phyloP scores from a whole-genome alignment of 495 filamentous ascomycete species.

The Neurospora terricola region DNA sequence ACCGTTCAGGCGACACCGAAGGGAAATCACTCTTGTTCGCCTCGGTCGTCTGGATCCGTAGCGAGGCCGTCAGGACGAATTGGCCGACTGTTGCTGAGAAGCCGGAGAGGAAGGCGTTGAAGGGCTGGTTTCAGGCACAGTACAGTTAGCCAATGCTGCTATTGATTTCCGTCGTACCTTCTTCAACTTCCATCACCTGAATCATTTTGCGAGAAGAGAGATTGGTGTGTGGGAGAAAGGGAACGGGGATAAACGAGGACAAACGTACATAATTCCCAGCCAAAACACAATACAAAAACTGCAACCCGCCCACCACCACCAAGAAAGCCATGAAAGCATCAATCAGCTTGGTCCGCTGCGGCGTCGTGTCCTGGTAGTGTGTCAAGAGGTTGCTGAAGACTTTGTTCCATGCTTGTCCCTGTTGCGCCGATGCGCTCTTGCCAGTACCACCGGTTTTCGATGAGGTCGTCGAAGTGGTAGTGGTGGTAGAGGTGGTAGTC shows the following conservation, averaged over 20 bases:
- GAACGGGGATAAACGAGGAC: too few species aligned
- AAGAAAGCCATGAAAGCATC: slow-evolving; percentile 91
- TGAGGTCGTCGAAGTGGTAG: too few species aligned
- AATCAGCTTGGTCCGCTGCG: slow-evolving; percentile 84
- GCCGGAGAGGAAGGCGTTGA: slow-evolving; percentile 95
- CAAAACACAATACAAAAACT: slow-evolving; percentile 89
- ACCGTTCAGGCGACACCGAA: slow-evolving; percentile 61
- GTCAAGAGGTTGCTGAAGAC: slow-evolving; percentile 52
- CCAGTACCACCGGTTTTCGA: too few species aligned
- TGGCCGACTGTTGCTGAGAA: slow-evolving; percentile 94
- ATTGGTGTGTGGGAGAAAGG: too few species aligned
- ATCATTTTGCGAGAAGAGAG: too few species aligned
- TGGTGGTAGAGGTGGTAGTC: not conserved
- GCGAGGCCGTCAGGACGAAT: slow-evolving; percentile 71
- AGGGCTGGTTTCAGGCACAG: slow-evolving; percentile 51
- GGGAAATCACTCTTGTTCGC: slow-evolving; percentile 64
- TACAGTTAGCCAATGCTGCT: not conserved
- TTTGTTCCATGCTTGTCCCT: slow-evolving; percentile 24
- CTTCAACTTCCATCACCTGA: too few species aligned
- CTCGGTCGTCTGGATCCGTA: slow-evolving; percentile 85
- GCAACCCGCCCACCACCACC: slow-evolving; percentile 71
- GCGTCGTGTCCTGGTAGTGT: slow-evolving; percentile 67
- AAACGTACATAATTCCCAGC: slow-evolving; percentile 79
- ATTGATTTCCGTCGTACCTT: too few species aligned
- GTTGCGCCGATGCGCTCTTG: too few species aligned